Base-by-base conservation (phyloP, 2,329 filamentous ascomycete genomes). In the Furcasterigmium furcatum region DNA sequence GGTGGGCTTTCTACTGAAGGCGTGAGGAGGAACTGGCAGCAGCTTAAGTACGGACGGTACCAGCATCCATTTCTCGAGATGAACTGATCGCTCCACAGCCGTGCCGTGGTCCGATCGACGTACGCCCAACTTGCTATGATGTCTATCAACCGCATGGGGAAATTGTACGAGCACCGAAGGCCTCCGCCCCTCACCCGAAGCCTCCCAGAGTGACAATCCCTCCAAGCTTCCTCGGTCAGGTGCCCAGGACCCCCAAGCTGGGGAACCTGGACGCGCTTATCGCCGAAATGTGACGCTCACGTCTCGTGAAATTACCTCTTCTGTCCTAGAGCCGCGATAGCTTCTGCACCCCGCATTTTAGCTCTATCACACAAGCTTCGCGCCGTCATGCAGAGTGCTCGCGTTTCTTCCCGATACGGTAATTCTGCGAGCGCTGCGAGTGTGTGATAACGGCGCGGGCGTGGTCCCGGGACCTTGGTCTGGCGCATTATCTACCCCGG, bases 291-390 rank as follows among this genome's bases (percentile, higher is more conserved):
- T 18, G 18, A 36, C 16, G 34, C 34, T 19, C 30, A 12, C 30
- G 30, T 18, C 40, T 42, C 40, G 40, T 14, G 6, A 18, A 42
- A 42, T 21, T 42, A 10, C 40, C 40, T 34, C 7, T 42, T 34
- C 19, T 9, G 40, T 8, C 22, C 29, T 42, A 42, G 40, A 18
- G 14, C 29, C 5, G 4, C 25, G 16, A 12, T 13, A 18, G 6
- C 9, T 10, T 14, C 40, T 42, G 40, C 22, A 42, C 40, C 40
- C 40, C 40, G 40, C 40, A 34, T 42, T 42, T 42, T 42, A 42
- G 40, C 29, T 30, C 39, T 34, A 42, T 42, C 40, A 21, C 27
- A 20, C 40, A 42, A 41, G 39, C 39, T 34, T 32, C 38, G 7
- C 29, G 21, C 27, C 20, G 30, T 21, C 8, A 9, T n/a, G 25